phyloP scores from a whole-genome alignment of 208 protist genomes.

The Crithidia acanthocephali region DNA sequence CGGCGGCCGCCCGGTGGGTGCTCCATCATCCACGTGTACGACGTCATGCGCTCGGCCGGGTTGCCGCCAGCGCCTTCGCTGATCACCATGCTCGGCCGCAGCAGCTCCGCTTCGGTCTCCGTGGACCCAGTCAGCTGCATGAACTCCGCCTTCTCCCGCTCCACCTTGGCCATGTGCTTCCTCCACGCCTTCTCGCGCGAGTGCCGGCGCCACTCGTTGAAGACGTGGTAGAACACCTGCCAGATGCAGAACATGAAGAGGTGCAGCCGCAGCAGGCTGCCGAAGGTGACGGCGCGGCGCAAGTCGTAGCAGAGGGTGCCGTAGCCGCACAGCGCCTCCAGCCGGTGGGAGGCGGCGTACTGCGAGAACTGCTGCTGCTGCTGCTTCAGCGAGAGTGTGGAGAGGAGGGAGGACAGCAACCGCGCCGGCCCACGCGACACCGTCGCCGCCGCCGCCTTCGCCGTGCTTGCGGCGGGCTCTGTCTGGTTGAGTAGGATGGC shows the following conservation, averaged over 20 bases:
- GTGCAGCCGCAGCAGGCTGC: slow-evolving; percentile 55
- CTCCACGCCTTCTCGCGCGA: slow-evolving; percentile 26
- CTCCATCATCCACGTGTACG: slow-evolving; percentile 79
- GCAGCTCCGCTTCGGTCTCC: slow-evolving; percentile 39
- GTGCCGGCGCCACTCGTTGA: slow-evolving; percentile 51
- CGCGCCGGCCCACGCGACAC: slow-evolving; percentile 12
- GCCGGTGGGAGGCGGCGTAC: slow-evolving; percentile 36
- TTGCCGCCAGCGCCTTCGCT: slow-evolving; percentile 40
- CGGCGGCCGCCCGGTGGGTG: slow-evolving; percentile 59
- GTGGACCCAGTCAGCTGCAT: slow-evolving; percentile 46
- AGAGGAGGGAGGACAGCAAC: slow-evolving; percentile 16
- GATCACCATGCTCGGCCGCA: slow-evolving; percentile 31
- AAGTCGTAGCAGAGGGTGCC: slow-evolving; percentile 65
- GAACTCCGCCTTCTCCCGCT: slow-evolving; percentile 38
- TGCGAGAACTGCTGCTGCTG: slow-evolving; percentile 28
- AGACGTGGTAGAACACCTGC: slow-evolving; percentile 66
- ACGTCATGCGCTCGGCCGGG: slow-evolving; percentile 54
- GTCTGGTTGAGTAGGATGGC: slow-evolving; percentile 20
- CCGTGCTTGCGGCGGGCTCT: slow-evolving; percentile 10
- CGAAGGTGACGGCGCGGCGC: slow-evolving; percentile 44
- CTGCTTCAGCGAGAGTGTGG: slow-evolving; percentile 18
- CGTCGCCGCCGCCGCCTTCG: neutral
- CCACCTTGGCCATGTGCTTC: slow-evolving; percentile 32
- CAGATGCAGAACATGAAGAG: slow-evolving; percentile 70
- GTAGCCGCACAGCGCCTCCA: slow-evolving; percentile 47